A percentile compares a stretch with the other conserved stretches of the same genome.
Conservation (phyloP, 2,329 filamentous ascomycete genomes). For the Aspergillus piperis region DNA sequence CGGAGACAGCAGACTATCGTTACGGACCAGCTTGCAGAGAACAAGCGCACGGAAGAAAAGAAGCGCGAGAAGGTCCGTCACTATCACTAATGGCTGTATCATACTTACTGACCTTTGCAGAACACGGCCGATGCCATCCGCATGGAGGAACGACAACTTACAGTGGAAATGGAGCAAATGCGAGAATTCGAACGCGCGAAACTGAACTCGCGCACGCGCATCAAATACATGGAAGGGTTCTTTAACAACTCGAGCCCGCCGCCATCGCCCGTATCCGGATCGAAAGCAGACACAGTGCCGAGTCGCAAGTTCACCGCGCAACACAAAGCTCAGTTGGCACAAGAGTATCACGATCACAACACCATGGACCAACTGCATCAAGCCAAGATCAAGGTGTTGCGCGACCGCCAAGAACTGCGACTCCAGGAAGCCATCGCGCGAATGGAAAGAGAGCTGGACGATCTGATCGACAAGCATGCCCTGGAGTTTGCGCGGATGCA, state of each 20-base stretch:
- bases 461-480: conserved; percentile 36
- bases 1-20: conserved; percentile 34
- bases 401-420: conserved; percentile 47
- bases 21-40: conserved; percentile 30
- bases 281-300: conserved; percentile 24
- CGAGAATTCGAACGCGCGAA: conserved; percentile 49
- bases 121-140: conserved; percentile 37
- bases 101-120: conserved; percentile 25
- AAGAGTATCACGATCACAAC: conserved; percentile 46
- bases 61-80: conserved; percentile 42
- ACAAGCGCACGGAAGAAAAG: conserved; percentile 36
- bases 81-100: background rate
- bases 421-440: conserved; percentile 42
- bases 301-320: conserved; percentile 42
- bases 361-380: conserved; percentile 47
- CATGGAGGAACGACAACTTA: conserved; percentile 48
- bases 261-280: conserved; percentile 27
- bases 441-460: conserved; percentile 42
- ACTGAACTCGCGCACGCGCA: conserved; percentile 44
- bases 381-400: conserved; percentile 49
- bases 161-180: conserved; percentile 47
- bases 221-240: conserved; percentile 52
- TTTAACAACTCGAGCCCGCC: conserved; percentile 44
- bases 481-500: conserved; percentile 38
- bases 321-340: conserved; percentile 47